These are phyloP conservation scores for Colletotrichum australisinense DNA, from an alignment of 2,329 filamentous ascomycete species.

Conservation along the genomic window DNA sequence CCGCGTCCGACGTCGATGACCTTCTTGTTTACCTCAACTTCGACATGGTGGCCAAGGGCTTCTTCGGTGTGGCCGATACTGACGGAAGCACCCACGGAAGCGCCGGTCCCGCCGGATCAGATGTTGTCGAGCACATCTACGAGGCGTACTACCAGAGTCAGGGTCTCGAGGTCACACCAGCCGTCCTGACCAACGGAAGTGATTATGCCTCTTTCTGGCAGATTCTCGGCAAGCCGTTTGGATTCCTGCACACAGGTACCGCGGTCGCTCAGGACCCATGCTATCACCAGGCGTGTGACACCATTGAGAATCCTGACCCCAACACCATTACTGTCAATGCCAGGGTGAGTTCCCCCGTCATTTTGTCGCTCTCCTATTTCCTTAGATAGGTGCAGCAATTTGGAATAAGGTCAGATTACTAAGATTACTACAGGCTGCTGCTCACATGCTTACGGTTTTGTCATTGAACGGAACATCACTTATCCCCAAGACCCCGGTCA, in stretches of 20 bases:
- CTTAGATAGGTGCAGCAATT: accelerated
- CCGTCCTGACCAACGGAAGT: constrained; percentile 57
- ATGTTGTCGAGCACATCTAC: constrained; percentile 47
- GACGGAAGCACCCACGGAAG: constrained; percentile 50
- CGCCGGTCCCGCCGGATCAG: constrained; percentile 46
- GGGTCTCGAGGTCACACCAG: constrained; percentile 45
- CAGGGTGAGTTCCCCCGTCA: constrained; percentile 30
- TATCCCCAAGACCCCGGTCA: constrained; percentile 44
- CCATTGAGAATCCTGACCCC: constrained; percentile 51
- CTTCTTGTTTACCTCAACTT: constrained; percentile 55
- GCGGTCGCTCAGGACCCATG: constrained; percentile 56
- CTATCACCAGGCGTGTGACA: constrained; percentile 53
- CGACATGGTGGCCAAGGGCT: constrained; percentile 54
- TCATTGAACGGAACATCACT: constrained; percentile 44
- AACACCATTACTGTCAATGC: constrained; percentile 49
- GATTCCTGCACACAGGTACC: constrained; percentile 71
- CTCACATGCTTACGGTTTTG: constrained; percentile 45
- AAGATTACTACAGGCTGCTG: constrained; percentile 40
- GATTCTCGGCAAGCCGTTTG: constrained; percentile 61
- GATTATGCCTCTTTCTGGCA: constrained; percentile 72
- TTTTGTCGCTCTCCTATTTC: too few relatives aligned
- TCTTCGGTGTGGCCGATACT: constrained; percentile 49
- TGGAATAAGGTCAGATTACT: neutral
- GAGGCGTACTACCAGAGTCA: constrained; percentile 45
- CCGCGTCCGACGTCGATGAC: constrained; percentile 45